Base-by-base conservation (phyloP, 1,284 basidiomycete species). In the Cerrena zonata region DNA sequence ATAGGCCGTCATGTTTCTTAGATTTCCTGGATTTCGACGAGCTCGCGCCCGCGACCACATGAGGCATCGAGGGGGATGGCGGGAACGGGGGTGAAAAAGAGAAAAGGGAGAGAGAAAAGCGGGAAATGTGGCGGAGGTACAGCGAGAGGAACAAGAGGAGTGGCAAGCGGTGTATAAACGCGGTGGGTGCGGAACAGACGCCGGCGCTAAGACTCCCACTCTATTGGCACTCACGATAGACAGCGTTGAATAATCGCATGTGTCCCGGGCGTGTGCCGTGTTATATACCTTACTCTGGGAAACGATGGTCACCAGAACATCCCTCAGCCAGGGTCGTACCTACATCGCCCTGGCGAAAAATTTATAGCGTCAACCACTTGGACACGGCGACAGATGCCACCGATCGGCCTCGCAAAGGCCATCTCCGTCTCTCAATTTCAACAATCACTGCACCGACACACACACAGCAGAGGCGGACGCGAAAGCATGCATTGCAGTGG, bases 1-100 rank as follows among this genome's bases (percentile, higher is more conserved):
- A 89, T 73, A 69, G 60, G 55, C 55, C 42, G 22, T 45, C 26
- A 34, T 34, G 26, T 18, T 52, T 39, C 36, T n/a, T 13, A 18
- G 41, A 42, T 5, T 23, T 47, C 39, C 56, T 59, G 36, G 44
- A 50, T 7, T 51, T 50, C 13, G 55, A 59, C 50, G 59, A 56
- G 48, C 56, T 52, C 37, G 55, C 46, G 50, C 56, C 52, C 50
- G 59, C 53, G 50, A 43, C 49, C 36, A 50, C 52, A 49, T 57
- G 52, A 52, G 59, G 58, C 59, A 63, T 61, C n/a, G 55, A 43
- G 34, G 36, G 41, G 39, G 19, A 22, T 27, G 25, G 23, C 18
- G 49, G 43, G 21, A 23, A 45, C 13, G 37, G n/a, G n/a, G n/a
- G n/a, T n/a, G n/a, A 26, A 30, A 22, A 37, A 39, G 36, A 47